These are phyloP conservation scores for Nephelium lappaceum DNA, from an alignment of 345 rosid species.

Conservation along the genomic window DNA sequence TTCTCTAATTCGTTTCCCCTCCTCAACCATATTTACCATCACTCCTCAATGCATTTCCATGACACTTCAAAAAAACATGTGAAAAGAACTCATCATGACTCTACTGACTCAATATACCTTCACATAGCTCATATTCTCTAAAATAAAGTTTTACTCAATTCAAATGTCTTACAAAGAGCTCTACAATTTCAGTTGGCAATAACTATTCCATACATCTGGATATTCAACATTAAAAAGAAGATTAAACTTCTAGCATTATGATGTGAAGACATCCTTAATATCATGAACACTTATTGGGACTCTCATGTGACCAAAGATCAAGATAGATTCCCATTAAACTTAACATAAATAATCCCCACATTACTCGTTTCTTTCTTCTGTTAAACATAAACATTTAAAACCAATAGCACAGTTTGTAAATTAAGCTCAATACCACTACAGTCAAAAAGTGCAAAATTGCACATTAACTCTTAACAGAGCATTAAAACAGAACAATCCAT, in stretches of 20 bases:
- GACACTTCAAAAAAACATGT: background rate
- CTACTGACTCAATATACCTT: slow-evolving; percentile 3
- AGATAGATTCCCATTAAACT: background rate
- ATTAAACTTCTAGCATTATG: background rate
- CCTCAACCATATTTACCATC: background rate
- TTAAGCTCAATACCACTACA: background rate
- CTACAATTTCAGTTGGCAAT: background rate
- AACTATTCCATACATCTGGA: background rate
- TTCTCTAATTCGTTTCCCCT: background rate
- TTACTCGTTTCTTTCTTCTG: background rate
- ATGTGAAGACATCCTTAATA: background rate
- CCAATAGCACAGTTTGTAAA: background rate
- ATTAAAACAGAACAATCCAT: background rate
- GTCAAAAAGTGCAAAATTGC: background rate
- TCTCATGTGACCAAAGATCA: background rate
- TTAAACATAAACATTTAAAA: too few relatives aligned
- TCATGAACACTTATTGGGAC: background rate
- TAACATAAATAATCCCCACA: background rate
- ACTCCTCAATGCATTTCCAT: background rate
- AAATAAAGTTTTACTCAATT: background rate
- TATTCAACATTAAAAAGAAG: too few relatives aligned
- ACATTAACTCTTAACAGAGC: background rate
- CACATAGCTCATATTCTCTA: background rate
- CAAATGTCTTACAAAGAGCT: background rate
- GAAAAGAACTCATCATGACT: too few relatives aligned